Base-by-base conservation (phyloP, 2,329 filamentous ascomycete species). In the Xylogone sp. region DNA sequence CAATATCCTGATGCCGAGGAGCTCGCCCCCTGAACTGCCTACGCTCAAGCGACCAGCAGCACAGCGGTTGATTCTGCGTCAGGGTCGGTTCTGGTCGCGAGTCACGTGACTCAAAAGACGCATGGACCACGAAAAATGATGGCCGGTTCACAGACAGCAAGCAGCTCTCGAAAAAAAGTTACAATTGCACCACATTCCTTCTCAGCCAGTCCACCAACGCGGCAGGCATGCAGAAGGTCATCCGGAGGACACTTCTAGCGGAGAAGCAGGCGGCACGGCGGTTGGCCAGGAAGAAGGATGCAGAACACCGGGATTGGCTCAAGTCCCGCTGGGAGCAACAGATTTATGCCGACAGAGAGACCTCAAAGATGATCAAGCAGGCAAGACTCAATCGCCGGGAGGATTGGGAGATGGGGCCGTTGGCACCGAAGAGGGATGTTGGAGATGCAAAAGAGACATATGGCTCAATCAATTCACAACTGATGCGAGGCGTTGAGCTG, bases 341-440 rank as follows among this genome's bases (percentile, higher is more conserved):
- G 55, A 4, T 34, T 42, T 39, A 43, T 31, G 56, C 69, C 59
- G 53, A 65, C 51, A 46, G 56, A 43, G 48, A 64, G 60, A 53
- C 67, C 55, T 53, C 56, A 57, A 46, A 59, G 48, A 53, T 70
- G 57, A 61, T 78, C 54, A 71, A 72, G 56, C 62, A 65, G 16
- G 82, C 81, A 43, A 78, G 81, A 50, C 65, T 73, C 57, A 75
- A 78, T 46, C 80, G 87, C 49, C 79, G 78, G 54, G 87, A 96
- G 66, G 86, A 93, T 68, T 96, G 88, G 83, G 75, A 86, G 56
- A 71, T 90, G 58, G 93, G 92, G 0, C 81, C 88, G 8, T 66
- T 96, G 57, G 86, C 90, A 2, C 91, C 92, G 2, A 86, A 86
- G 65, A 79, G 85, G 61, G 87, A 94, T 69, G 73, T 85, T 39